These are phyloP conservation scores for Achlya hypogyna DNA, from an alignment of 352 stramenopile genomes.

Conservation along the genomic window DNA sequence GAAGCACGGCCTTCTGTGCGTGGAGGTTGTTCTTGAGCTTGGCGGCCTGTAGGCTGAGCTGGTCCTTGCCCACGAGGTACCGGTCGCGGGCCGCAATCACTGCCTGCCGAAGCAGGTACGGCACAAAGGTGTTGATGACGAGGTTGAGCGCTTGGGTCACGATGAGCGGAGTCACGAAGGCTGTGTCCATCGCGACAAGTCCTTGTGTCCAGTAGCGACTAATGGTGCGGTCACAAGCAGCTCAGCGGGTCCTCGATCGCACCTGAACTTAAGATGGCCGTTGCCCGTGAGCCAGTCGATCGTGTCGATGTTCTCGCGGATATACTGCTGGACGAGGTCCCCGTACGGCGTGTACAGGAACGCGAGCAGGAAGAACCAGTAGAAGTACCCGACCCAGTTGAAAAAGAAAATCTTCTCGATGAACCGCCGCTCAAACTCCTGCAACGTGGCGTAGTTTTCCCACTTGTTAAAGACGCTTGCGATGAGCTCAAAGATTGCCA, in stretches of 20 bases:
- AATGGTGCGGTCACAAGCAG: background rate
- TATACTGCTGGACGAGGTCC: conserved; percentile 32
- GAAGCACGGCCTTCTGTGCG: background rate
- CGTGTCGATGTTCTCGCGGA: conserved; percentile 32
- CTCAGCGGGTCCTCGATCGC: too few species aligned
- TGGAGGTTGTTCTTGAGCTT: conserved; percentile 20
- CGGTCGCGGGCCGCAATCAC: conserved; percentile 39
- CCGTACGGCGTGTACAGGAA: conserved; percentile 59
- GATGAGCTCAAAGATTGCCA: conserved; percentile 49
- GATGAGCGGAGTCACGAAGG: conserved; percentile 60
- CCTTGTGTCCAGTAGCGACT: conserved; percentile 48
- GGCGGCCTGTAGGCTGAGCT: conserved; percentile 20
- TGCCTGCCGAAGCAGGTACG: conserved; percentile 36
- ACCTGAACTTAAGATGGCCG: conserved; percentile 33
- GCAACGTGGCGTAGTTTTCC: conserved; percentile 54
- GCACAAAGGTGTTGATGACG: conserved; percentile 58
- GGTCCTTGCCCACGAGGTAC: conserved; percentile 48
- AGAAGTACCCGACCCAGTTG: conserved; percentile 68
- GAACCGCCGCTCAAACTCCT: conserved; percentile 39
- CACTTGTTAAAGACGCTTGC: conserved; percentile 43
- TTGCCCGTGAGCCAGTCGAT: conserved; percentile 34
- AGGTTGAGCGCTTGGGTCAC: conserved; percentile 59
- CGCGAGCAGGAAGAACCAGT: conserved; percentile 55
- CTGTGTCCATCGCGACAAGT: conserved; percentile 50
- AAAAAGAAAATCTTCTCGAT: conserved; percentile 62